Evolutionary conservation across 2,329 filamentous ascomycete genomes (phyloP).

Genomic region (Fusarium subglutinans): DNA sequence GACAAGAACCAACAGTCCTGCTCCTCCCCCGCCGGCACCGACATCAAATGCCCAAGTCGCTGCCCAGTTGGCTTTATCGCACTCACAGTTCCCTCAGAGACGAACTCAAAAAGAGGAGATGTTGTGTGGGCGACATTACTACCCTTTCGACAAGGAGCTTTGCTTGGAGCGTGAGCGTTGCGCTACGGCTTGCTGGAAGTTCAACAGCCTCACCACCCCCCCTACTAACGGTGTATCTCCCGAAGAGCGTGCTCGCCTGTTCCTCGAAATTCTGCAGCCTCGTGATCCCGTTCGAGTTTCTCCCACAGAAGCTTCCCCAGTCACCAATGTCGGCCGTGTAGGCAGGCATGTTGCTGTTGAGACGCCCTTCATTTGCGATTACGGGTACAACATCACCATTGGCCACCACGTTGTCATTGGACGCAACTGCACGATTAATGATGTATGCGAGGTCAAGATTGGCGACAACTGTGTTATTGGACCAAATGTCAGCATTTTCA

Average conservation of each 20-base stretch:
- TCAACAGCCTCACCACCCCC: slow-evolving; percentile 81
- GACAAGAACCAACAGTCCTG: slow-evolving; percentile 60
- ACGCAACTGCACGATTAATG: slow-evolving; percentile 84
- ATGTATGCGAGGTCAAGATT: slow-evolving; percentile 84
- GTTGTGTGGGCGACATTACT: slow-evolving; percentile 81
- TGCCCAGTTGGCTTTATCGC: slow-evolving; percentile 68
- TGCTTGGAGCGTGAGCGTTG: slow-evolving; percentile 87
- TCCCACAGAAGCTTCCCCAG: slow-evolving; percentile 61
- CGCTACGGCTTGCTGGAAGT: slow-evolving; percentile 81
- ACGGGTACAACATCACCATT: slow-evolving; percentile 93
- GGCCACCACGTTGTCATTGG: slow-evolving; percentile 86
- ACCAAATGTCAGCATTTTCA: slow-evolving; percentile 87
- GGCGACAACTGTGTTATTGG: slow-evolving; percentile 81
- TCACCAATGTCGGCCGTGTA: slow-evolving; percentile 68
- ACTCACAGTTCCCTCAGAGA: slow-evolving; percentile 59
- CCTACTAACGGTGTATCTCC: slow-evolving; percentile 76
- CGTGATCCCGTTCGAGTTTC: slow-evolving; percentile 64
- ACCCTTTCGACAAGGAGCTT: slow-evolving; percentile 80
- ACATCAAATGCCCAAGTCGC: slow-evolving; percentile 61
- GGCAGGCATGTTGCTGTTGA: slow-evolving; percentile 84
- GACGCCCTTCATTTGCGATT: slow-evolving; percentile 90
- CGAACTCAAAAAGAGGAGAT: slow-evolving; percentile 89
- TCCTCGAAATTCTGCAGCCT: slow-evolving; percentile 76
- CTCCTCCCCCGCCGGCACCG: slow-evolving; percentile 50
- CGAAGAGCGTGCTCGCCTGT: slow-evolving; percentile 73